phyloP scores from a whole-genome alignment of 208 protist species.

The Blechomonas ayalai region DNA sequence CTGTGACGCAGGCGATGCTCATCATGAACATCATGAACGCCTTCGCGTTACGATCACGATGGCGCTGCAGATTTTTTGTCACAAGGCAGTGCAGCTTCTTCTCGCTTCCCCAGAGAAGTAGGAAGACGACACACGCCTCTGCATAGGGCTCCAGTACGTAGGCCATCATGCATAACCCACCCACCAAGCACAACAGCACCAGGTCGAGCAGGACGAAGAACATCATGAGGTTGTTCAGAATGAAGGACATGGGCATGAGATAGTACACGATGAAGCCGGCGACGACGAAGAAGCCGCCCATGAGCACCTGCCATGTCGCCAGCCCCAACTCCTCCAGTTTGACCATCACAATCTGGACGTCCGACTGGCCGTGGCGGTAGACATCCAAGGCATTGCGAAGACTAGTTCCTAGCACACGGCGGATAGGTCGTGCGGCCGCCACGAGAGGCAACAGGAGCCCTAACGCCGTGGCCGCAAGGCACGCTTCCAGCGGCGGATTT shows the following conservation, averaged over 20 bases:
- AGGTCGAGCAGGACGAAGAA: slow-evolving; percentile 90
- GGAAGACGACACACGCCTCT: slow-evolving; percentile 52
- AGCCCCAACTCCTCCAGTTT: slow-evolving; percentile 89
- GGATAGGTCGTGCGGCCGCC: slow-evolving; percentile 76
- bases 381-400: slow-evolving; percentile 92
- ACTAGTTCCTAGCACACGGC: slow-evolving; percentile 62
- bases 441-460: slow-evolving; percentile 83
- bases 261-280: slow-evolving; percentile 95
- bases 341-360: slow-evolving; percentile 83
- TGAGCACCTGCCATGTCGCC: slow-evolving; percentile 50
- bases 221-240: slow-evolving; percentile 76
- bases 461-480: slow-evolving; percentile 53
- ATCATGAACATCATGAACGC: slow-evolving; percentile 95
- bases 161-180: slow-evolving; percentile 87
- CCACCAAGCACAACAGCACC: slow-evolving; percentile 89
- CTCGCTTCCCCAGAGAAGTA: slow-evolving; percentile 87
- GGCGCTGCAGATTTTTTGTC: slow-evolving; percentile 84
- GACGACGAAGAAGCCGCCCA: slow-evolving; percentile 70
- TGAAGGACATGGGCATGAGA: slow-evolving; percentile 89
- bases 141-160: slow-evolving; percentile 64
- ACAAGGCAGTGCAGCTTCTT: slow-evolving; percentile 70
- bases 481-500: slow-evolving; percentile 18
- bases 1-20: slow-evolving; percentile 80
- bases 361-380: slow-evolving; percentile 86
- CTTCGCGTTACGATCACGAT: slow-evolving; percentile 85